Base-by-base conservation (phyloP, 768 basidiomycete genomes). In the Tylopilus plumbeoviolaceoides region DNA sequence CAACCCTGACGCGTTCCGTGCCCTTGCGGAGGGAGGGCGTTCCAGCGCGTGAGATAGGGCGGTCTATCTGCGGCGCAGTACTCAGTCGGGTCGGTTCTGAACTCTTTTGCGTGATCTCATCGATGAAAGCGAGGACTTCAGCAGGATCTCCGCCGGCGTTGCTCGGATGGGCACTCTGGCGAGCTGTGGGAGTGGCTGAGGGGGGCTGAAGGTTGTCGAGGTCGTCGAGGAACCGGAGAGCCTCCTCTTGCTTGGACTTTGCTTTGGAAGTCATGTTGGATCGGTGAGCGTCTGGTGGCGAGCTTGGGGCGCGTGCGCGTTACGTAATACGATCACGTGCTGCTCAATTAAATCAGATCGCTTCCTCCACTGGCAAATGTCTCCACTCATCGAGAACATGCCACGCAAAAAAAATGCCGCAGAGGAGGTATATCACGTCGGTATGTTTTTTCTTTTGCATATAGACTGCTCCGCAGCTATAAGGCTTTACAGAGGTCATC, bases 71-170 rank as follows among this genome's bases (percentile, higher is more conserved):
- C 27, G 76, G 65, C 23, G 79, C 71, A 15, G 84, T 71, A 4
- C 84, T 71, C 5, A 80, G 63, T 25, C 86, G 83, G 18, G 85
- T 82, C 12, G 89, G 86, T 58, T 89, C 89, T 7, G 86, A 78
- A 69, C 85, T 88, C 72, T 92, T 95, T 80, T 91, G 90, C 0
- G 90, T 93, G 58, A 95, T 91, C 72, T 97, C 91, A 68, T 97
- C 91, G 39, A 97, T 82, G 75, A 95, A 95, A 15, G 92, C 93
- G 25, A 95, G 82, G 23, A 90, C 93, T 56, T 91, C 89, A 3
- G 86, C 83, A 52, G 81, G 81, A 59, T 94, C 88, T 30, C 83
- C 84, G 56, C 81, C 80, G 7, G 30, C 30, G 36, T 73, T 75
- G 50, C 63, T 60, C 41, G 68, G 53, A 44, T 65, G 63, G 39